A percentile compares a stretch with the other conserved stretches of the same genome.
Evolutionary conservation across 1,139 yeast genomes (phyloP).

Genomic region (Dujonia santamariae): DNA sequence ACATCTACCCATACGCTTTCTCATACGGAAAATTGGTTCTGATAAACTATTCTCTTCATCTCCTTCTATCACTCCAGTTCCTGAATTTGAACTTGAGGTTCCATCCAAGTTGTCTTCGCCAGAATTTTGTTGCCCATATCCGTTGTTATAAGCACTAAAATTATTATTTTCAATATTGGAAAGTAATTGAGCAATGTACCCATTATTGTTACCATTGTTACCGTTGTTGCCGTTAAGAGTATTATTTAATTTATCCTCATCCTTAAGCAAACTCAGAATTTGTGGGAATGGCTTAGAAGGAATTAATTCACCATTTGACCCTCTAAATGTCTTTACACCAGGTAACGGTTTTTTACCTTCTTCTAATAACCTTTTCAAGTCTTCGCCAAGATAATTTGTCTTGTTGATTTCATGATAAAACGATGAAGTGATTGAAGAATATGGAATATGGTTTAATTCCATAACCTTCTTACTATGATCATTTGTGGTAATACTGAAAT

Average conservation of each 20-base stretch:
- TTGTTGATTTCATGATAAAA: constrained; percentile 69
- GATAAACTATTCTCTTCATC: constrained; percentile 32
- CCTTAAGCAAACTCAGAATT: constrained; percentile 33
- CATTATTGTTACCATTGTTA: constrained; percentile 15
- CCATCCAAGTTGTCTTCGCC: too few species aligned
- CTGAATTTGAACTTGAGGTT: too few species aligned
- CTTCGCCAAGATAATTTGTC: constrained; percentile 48
- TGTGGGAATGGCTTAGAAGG: constrained; percentile 46
- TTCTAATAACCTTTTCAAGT: constrained; percentile 38
- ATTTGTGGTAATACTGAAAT: constrained; percentile 61
- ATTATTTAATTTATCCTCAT: constrained; percentile 18
- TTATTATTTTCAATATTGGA: constrained; percentile 46
- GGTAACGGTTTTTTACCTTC: constrained; percentile 42
- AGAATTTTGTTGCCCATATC: constrained; percentile 24
- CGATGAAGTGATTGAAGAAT: constrained; percentile 73
- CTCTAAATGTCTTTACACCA: constrained; percentile 44
- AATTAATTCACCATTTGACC: constrained; percentile 42
- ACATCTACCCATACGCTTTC: constrained; percentile 75
- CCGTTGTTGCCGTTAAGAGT: constrained; percentile 7
- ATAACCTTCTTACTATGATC: constrained; percentile 42
- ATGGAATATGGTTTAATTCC: constrained; percentile 68
- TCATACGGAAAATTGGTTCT: constrained; percentile 60
- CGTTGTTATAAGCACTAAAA: constrained; percentile 44
- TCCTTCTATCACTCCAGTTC: too few species aligned
- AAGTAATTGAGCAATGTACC: constrained; percentile 40